Evolutionary conservation across 2,329 filamentous ascomycete genomes (phyloP).

Genomic region (Colletotrichum sp.): DNA sequence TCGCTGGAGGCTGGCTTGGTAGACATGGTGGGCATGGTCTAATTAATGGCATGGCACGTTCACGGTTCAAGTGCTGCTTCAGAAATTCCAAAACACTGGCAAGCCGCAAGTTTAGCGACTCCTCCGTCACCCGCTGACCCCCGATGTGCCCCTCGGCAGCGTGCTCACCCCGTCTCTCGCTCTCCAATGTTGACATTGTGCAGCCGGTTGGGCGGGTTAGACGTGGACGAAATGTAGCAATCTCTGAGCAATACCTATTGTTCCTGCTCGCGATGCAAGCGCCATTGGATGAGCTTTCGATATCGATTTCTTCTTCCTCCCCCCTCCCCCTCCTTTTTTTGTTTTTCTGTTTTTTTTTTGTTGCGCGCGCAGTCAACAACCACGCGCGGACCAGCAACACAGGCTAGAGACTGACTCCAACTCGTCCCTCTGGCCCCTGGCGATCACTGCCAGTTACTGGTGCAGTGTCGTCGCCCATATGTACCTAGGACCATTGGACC

Average conservation of each 20-base stretch:
- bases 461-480: not conserved
- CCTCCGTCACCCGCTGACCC: not conserved
- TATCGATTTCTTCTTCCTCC: not conserved
- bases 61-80: constrained; percentile 5
- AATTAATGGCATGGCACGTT: not conserved
- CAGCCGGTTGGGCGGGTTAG: not conserved
- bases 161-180: not conserved
- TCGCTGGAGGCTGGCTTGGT: not conserved
- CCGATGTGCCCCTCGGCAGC: not conserved
- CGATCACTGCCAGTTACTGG: not conserved
- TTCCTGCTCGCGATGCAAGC: not conserved
- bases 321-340: no score
- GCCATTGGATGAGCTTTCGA: not conserved
- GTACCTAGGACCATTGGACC: not conserved
- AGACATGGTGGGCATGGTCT: not conserved
- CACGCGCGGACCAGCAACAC: not conserved
- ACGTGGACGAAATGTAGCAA: not conserved
- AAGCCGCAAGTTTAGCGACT: not conserved
- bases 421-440: not conserved
- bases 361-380: not conserved
- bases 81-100: not conserved
- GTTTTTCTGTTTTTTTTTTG: not conserved
- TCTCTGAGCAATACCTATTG: not conserved
- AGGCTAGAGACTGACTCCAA: not conserved
- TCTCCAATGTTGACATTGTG: not conserved